These are phyloP conservation scores for Phenoliferia sp. DNA, from an alignment of 1,284 basidiomycete genomes.

Conservation along the genomic window DNA sequence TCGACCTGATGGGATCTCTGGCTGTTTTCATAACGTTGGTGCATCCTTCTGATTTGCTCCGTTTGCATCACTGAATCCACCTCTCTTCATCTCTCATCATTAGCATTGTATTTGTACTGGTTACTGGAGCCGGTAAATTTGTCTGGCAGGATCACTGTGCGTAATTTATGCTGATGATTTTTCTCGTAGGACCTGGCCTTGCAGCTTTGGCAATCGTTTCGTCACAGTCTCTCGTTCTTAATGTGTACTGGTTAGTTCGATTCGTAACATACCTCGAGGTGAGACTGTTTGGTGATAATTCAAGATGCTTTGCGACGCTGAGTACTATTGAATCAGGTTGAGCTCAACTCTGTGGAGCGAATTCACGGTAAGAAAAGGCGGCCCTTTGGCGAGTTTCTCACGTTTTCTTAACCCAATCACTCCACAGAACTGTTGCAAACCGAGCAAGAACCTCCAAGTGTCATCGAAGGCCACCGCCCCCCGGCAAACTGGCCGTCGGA, in stretches of 20 bases:
- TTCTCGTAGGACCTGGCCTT: slow-evolving; percentile 3
- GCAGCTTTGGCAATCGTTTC: slow-evolving; percentile 26
- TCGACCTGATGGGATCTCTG: neutral
- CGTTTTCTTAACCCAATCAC: neutral
- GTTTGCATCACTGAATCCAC: too few species aligned
- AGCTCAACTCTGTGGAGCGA: neutral
- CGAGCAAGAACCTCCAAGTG: slow-evolving; percentile 31
- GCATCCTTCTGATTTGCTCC: too few species aligned
- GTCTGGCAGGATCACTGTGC: neutral
- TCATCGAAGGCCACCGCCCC: slow-evolving; percentile 27
- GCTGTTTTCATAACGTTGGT: neutral
- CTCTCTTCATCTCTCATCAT: too few species aligned
- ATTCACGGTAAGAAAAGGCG: neutral
- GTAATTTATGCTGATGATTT: neutral
- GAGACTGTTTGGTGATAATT: neutral
- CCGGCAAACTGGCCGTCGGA: slow-evolving; percentile 35
- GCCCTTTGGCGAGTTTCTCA: too few species aligned
- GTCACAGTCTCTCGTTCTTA: slow-evolving; percentile 45
- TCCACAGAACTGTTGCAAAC: slow-evolving; percentile 37
- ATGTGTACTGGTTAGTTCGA: slow-evolving; percentile 37
- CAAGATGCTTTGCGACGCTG: neutral
- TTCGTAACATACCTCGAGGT: neutral
- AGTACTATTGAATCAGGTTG: slow-evolving; percentile 8
- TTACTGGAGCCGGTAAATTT: neutral
- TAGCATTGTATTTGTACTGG: neutral